phyloP scores from a whole-genome alignment of 768 basidiomycete species.

The Calocybe cyanea region DNA sequence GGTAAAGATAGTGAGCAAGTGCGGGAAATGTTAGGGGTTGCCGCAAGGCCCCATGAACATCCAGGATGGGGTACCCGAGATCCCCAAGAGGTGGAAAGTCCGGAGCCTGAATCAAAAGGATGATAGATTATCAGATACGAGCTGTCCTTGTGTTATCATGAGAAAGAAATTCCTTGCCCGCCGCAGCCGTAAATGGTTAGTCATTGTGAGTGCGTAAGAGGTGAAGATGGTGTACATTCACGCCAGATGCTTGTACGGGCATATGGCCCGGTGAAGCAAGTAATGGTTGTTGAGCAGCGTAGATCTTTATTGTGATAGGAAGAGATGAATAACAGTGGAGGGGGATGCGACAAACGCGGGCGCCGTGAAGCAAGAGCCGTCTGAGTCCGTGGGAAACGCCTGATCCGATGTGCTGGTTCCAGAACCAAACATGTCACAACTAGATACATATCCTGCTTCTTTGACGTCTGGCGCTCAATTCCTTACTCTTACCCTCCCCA shows the following conservation, averaged over 20 bases:
- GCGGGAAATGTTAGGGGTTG: conserved; percentile 31
- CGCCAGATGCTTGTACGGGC: background rate
- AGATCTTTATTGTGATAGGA: too few relatives aligned
- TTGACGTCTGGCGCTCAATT: conserved; percentile 13
- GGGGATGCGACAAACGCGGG: conserved; percentile 10
- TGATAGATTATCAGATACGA: too few relatives aligned
- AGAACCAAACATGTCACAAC: conserved; percentile 9
- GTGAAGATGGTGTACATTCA: background rate
- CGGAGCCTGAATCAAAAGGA: conserved; percentile 10
- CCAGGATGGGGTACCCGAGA: conserved; percentile 45
- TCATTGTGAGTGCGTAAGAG: conserved; percentile 2
- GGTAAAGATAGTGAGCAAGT: conserved; percentile 52
- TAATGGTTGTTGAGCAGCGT: too few relatives aligned
- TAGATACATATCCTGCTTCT: conserved; percentile 11
- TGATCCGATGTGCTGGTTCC: conserved; percentile 16
- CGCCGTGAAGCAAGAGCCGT: background rate
- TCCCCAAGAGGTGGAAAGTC: conserved; percentile 31
- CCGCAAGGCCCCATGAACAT: conserved; percentile 36
- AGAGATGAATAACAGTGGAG: background rate
- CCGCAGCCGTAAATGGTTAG: conserved; percentile 5
- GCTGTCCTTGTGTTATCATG: too few relatives aligned
- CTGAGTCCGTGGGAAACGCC: conserved; percentile 15
- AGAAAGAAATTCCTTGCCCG: background rate
- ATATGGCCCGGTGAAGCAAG: too few relatives aligned
- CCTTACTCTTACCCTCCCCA: conserved; percentile 6